phyloP scores from a whole-genome alignment of 2,329 filamentous ascomycete species.

The Aspergillus sp. region DNA sequence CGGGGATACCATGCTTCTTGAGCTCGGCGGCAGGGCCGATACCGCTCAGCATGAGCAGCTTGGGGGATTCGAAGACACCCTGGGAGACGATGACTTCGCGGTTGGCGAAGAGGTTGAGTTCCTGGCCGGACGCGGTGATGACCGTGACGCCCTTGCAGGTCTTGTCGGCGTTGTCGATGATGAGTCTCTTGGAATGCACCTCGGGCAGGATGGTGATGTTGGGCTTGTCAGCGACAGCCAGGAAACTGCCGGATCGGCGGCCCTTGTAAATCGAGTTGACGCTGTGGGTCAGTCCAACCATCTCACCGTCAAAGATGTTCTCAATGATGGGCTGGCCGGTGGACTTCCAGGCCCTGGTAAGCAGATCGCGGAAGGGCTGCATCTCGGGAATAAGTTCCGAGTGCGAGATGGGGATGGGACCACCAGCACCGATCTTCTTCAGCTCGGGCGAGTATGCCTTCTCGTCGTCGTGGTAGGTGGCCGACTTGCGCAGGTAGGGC shows the following conservation, averaged over 20 bases:
- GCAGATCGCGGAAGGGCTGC: conserved; percentile 48
- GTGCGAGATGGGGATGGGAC: conserved; percentile 57
- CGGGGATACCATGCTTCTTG: conserved; percentile 26
- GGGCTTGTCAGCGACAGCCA: conserved; percentile 53
- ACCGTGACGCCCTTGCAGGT: conserved; percentile 50
- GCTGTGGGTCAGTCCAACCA: conserved; percentile 55
- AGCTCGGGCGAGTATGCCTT: conserved; percentile 49
- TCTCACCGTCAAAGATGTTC: conserved; percentile 57
- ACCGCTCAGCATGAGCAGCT: conserved; percentile 53
- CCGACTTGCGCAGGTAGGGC: conserved; percentile 57
- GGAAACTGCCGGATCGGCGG: conserved; percentile 53
- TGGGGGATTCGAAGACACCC: conserved; percentile 54
- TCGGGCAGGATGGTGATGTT: conserved; percentile 56
- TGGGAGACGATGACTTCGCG: conserved; percentile 51
- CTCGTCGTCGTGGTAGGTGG: conserved; percentile 58
- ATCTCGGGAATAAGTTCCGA: conserved; percentile 56
- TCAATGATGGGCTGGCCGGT: conserved; percentile 53
- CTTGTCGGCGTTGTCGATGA: conserved; percentile 50
- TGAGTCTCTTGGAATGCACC: conserved; percentile 53
- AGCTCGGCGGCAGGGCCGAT: conserved; percentile 46
- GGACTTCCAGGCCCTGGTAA: conserved; percentile 53
- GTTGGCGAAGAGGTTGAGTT: conserved; percentile 49
- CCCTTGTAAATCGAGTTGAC: conserved; percentile 60
- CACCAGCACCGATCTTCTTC: conserved; percentile 52
- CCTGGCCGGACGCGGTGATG: conserved; percentile 41